A percentile compares a stretch with the other conserved stretches of the same genome.
These are phyloP conservation scores for Ceratobasidium sp. DNA, from an alignment of 1,284 basidiomycete genomes.

Conservation along the genomic window DNA sequence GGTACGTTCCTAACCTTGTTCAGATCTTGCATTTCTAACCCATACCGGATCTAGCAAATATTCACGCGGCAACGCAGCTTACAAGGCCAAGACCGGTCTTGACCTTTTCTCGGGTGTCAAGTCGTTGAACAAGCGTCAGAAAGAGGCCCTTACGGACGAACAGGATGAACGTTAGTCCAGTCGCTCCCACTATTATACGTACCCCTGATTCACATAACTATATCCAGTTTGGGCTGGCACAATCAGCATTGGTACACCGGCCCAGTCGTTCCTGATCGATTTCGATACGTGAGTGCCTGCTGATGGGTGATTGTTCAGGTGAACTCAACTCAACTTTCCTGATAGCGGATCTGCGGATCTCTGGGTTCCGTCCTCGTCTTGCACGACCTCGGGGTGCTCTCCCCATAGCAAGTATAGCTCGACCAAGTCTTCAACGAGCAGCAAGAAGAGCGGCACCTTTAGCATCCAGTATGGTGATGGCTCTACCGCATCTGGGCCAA, in stretches of 20 bases:
- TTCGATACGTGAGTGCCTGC: conserved; percentile 37
- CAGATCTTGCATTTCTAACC: not conserved
- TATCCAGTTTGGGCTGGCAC: conserved; percentile 32
- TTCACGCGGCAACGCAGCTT: conserved; percentile 26
- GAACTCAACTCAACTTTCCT: not conserved
- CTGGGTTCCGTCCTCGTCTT: conserved; percentile 29
- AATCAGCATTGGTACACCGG: conserved; percentile 38
- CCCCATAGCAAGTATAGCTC: conserved; percentile 18
- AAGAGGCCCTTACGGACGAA: conserved; percentile 17
- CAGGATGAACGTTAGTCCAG: conserved; percentile 23
- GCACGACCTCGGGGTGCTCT: conserved; percentile 26
- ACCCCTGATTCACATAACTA: not conserved
- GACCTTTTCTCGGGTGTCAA: conserved; percentile 15
- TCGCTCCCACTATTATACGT: not conserved
- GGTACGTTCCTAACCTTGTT: not conserved
- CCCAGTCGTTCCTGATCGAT: conserved; percentile 36
- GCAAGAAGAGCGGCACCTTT: conserved; percentile 48
- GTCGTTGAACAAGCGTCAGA: conserved; percentile 18
- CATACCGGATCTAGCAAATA: conserved; percentile 17
- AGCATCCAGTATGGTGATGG: conserved; percentile 61
- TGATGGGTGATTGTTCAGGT: not conserved
- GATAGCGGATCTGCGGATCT: conserved; percentile 25
- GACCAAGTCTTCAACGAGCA: conserved; percentile 1
- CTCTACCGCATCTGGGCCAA: conserved; percentile 57
- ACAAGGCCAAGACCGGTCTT: conserved; percentile 11